Evolutionary conservation across 1,139 yeast species (phyloP).

Genomic region (Blastobotrys illinoisensis): DNA sequence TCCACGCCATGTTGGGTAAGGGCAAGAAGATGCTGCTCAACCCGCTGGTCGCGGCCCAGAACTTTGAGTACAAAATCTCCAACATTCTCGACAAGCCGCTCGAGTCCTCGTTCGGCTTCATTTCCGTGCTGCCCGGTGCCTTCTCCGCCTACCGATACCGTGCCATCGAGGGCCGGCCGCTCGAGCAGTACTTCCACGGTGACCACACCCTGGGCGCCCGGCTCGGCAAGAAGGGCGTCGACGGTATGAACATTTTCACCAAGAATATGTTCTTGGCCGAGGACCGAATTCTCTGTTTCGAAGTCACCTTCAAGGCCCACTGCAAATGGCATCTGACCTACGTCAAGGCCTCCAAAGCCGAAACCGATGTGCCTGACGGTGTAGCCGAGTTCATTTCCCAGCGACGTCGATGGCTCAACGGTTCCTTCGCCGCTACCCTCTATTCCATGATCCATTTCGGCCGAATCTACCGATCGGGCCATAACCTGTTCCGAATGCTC

Average conservation of each 20-base stretch:
- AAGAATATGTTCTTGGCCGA: conserved; percentile 95
- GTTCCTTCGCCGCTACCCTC: conserved; percentile 92
- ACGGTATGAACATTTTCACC: conserved; percentile 65
- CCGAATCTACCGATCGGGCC: conserved; percentile 73
- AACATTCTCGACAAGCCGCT: conserved; percentile 91
- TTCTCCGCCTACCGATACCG: conserved; percentile 65
- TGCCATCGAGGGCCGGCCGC: conserved; percentile 48
- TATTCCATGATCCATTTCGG: conserved; percentile 72
- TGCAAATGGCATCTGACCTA: conserved; percentile 84
- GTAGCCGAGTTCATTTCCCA: conserved; percentile 83
- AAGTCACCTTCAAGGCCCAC: conserved; percentile 71
- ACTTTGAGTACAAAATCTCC: conserved; percentile 93
- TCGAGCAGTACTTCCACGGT: conserved; percentile 86
- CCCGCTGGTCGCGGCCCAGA: conserved; percentile 93
- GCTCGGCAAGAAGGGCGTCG: conserved; percentile 43
- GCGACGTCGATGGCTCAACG: conserved; percentile 93
- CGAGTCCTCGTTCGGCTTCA: conserved; percentile 89
- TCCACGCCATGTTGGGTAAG: conserved; percentile 87
- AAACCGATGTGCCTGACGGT: conserved; percentile 91
- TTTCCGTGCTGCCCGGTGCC: conserved; percentile 93
- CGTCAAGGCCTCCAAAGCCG: conserved; percentile 87
- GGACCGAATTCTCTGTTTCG: conserved; percentile 92
- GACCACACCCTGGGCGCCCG: conserved; percentile 51
- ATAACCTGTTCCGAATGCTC: conserved; percentile 62
- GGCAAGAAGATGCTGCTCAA: conserved; percentile 69